phyloP scores from a whole-genome alignment of 192 early-diverging fungal species.

The Phycomyces nitens region DNA sequence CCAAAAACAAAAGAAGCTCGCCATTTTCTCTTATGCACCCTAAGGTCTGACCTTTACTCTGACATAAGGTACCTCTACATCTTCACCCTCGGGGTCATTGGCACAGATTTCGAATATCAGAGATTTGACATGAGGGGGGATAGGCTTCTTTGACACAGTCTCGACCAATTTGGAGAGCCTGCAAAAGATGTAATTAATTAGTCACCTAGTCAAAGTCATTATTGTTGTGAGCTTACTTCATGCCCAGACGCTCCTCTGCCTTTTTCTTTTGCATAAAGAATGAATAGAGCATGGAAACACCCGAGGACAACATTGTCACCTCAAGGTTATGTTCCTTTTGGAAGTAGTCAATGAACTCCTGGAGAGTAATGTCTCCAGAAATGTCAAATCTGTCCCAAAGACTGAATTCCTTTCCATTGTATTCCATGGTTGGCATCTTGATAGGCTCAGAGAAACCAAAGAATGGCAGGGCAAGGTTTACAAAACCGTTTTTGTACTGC shows the following conservation, averaged over 20 bases:
- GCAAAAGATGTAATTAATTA: background rate
- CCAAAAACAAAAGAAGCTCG: too few species aligned
- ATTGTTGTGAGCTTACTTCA: constrained; percentile 57
- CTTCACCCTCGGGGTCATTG: constrained; percentile 85
- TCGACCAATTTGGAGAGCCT: constrained; percentile 79
- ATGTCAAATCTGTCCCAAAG: constrained; percentile 97
- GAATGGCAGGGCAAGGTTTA: constrained; percentile 97
- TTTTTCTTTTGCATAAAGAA: constrained; percentile 87
- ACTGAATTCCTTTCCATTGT: constrained; percentile 81
- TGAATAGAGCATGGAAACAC: constrained; percentile 90
- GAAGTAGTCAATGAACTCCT: constrained; percentile 87
- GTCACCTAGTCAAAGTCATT: too few species aligned
- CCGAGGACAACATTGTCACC: constrained; percentile 89
- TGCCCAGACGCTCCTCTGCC: constrained; percentile 70
- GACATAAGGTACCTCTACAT: constrained; percentile 69
- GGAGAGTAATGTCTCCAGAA: constrained; percentile 77
- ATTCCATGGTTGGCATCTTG: constrained; percentile 81
- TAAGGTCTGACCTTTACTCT: constrained; percentile 37
- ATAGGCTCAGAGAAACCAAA: constrained; percentile 99
- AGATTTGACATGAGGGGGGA: constrained; percentile 81
- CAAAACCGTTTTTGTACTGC: constrained; percentile 98
- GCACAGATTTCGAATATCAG: constrained; percentile 85
- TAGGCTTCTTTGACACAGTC: constrained; percentile 81
- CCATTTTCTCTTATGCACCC: too few species aligned
- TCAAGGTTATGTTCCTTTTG: constrained; percentile 78